phyloP scores from a whole-genome alignment of 2,329 filamentous ascomycete genomes.

The Paecilomyces dactylethromorphus region DNA sequence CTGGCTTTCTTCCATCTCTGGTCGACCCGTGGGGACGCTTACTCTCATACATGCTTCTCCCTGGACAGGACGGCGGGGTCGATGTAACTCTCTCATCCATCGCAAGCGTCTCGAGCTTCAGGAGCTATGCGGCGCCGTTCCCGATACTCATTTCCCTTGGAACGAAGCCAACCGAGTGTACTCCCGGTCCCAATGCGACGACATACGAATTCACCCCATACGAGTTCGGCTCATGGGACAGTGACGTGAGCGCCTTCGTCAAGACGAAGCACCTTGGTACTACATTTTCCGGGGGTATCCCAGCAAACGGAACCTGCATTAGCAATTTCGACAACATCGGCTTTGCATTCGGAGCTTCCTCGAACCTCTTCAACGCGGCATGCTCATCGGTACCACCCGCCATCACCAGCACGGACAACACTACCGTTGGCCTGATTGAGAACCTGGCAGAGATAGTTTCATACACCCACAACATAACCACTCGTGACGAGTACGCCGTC shows the following conservation, averaged over 20 bases:
- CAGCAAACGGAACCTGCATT: constrained; percentile 37
- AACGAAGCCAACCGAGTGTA: constrained; percentile 32
- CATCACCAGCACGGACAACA: not conserved
- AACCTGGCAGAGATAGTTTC: not conserved
- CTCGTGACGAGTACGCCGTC: constrained; percentile 38
- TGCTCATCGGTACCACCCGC: constrained; percentile 16
- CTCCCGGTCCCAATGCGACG: constrained; percentile 45
- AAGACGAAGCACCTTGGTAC: constrained; percentile 56
- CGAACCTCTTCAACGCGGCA: constrained; percentile 33
- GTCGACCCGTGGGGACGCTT: constrained; percentile 36
- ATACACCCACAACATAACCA: constrained; percentile 11
- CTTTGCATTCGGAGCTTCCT: constrained; percentile 41
- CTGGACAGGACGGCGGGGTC: constrained; percentile 32
- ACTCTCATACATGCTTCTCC: constrained; percentile 34
- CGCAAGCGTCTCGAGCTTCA: constrained; percentile 33
- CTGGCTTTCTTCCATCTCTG: constrained; percentile 35
- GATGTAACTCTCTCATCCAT: constrained; percentile 27
- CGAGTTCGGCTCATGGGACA: constrained; percentile 61
- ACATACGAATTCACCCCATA: constrained; percentile 61
- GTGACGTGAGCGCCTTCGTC: constrained; percentile 53
- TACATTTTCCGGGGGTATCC: constrained; percentile 47
- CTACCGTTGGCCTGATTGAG: not conserved
- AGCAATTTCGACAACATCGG: constrained; percentile 44
- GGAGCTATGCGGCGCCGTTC: constrained; percentile 32
- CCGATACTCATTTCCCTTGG: constrained; percentile 40